phyloP scores from a whole-genome alignment of 78 protist species.

The Planoprotostelium fungivorum region DNA sequence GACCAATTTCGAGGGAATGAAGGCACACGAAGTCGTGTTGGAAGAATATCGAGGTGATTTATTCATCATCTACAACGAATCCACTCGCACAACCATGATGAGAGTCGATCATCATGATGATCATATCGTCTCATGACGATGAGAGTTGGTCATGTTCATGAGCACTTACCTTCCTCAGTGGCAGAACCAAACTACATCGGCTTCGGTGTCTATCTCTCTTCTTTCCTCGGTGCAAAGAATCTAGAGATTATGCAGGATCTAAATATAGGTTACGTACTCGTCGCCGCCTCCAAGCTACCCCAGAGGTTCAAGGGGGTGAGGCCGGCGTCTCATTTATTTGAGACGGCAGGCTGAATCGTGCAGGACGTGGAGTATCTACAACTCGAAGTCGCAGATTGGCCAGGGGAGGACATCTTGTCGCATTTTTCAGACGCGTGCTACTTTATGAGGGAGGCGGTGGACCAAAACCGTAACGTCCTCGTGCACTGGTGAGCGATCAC shows the following conservation, averaged over 20 bases:
- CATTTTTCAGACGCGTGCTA: not conserved
- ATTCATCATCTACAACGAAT: no score
- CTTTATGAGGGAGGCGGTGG: not conserved
- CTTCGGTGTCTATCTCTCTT: not conserved
- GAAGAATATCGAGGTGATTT: not conserved
- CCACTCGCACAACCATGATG: no score
- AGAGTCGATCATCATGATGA: no score
- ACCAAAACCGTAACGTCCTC: not conserved
- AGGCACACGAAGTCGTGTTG: not conserved
- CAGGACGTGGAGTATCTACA: not conserved
- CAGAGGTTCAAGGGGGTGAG: not conserved
- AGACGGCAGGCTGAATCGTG: not conserved
- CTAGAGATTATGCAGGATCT: not conserved
- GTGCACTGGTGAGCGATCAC: not conserved
- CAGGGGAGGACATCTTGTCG: not conserved
- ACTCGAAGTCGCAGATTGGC: not conserved
- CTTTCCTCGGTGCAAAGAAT: not conserved
- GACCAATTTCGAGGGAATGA: not conserved
- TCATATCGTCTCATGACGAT: no score
- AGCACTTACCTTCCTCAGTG: not conserved
- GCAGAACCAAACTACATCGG: not conserved
- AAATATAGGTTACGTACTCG: not conserved
- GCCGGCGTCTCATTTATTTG: no score
- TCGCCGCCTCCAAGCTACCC: not conserved
- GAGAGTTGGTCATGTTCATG: no score